Evolutionary conservation across 2,329 filamentous ascomycete genomes (phyloP).

Genomic region (Aspergillus sp.): DNA sequence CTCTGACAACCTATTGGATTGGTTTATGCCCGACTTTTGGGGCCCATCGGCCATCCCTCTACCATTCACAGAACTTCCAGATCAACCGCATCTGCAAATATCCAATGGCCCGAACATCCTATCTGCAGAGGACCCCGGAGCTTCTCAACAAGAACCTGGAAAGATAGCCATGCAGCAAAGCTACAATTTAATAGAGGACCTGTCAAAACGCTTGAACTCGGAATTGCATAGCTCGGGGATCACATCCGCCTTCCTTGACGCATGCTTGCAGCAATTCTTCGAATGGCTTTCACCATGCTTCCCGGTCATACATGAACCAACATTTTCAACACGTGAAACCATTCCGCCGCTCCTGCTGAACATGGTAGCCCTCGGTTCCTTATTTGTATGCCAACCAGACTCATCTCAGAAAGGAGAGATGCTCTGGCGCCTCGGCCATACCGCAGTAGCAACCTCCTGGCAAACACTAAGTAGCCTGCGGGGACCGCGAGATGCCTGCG

Average conservation of each 20-base stretch:
- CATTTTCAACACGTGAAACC: conserved; percentile 15
- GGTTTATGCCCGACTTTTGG: conserved; percentile 20
- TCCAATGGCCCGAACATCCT: neutral
- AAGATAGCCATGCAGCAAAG: conserved; percentile 19
- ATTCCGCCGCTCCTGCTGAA: conserved; percentile 22
- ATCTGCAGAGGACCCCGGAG: neutral
- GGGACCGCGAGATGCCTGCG: conserved; percentile 21
- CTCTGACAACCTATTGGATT: conserved; percentile 16
- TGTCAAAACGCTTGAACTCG: conserved; percentile 19
- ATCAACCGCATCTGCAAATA: neutral
- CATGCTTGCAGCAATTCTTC: conserved; percentile 22
- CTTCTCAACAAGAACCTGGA: conserved; percentile 8
- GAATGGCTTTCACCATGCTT: conserved; percentile 16
- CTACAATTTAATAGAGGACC: conserved; percentile 20
- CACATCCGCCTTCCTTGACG: conserved; percentile 22
- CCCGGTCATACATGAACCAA: conserved; percentile 21
- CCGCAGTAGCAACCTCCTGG: conserved; percentile 25
- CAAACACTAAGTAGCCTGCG: conserved; percentile 16
- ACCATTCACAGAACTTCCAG: conserved; percentile 10
- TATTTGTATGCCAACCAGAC: conserved; percentile 19
- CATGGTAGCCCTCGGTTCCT: conserved; percentile 23
- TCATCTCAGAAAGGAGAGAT: conserved; percentile 21
- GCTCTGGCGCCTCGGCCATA: conserved; percentile 24
- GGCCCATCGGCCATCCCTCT: conserved; percentile 10
- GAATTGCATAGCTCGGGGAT: conserved; percentile 20